Percentiles rank a stretch among this genome's conserved stretches.
phyloP scores from a whole-genome alignment of 208 protist genomes.

The Porcisia hertigi region DNA sequence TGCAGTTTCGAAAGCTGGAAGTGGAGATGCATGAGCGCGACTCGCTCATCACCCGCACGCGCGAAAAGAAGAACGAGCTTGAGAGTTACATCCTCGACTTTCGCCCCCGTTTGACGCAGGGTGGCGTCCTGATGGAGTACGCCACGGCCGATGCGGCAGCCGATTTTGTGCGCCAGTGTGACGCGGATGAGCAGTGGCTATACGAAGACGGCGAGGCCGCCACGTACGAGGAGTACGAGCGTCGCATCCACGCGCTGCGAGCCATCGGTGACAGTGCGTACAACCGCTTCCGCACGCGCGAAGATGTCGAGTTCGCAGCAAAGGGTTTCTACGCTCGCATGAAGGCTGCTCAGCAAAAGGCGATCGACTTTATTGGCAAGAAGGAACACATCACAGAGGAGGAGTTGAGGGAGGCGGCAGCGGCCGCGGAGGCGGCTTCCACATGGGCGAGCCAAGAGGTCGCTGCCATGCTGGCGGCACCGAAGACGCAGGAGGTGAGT shows the following conservation, averaged over 20 bases:
- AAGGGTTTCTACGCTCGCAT: slow-evolving; percentile 46
- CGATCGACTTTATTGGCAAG: slow-evolving; percentile 64
- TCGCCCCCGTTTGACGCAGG: slow-evolving; percentile 60
- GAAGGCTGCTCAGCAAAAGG: slow-evolving; percentile 37
- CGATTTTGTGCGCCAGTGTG: slow-evolving; percentile 64
- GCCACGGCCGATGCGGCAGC: slow-evolving; percentile 45
- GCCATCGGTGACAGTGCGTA: slow-evolving; percentile 80
- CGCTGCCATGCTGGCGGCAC: slow-evolving; percentile 32
- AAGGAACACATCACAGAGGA: slow-evolving; percentile 78
- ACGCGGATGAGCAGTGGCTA: slow-evolving; percentile 87
- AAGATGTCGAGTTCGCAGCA: slow-evolving; percentile 68
- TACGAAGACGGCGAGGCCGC: slow-evolving; percentile 88
- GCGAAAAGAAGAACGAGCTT: slow-evolving; percentile 90
- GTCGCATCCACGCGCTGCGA: slow-evolving; percentile 71
- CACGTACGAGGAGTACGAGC: slow-evolving; percentile 65
- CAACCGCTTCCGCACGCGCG: slow-evolving; percentile 52
- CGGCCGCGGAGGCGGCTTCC: slow-evolving; percentile 55
- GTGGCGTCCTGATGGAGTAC: slow-evolving; percentile 74
- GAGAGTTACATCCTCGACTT: slow-evolving; percentile 92
- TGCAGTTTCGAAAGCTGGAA: slow-evolving; percentile 70
- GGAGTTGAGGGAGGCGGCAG: slow-evolving; percentile 60
- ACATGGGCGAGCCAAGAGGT: slow-evolving; percentile 60
- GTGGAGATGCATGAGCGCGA: slow-evolving; percentile 81
- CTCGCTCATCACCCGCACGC: slow-evolving; percentile 56
- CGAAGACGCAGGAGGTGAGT: slow-evolving; percentile 49